Base-by-base conservation (phyloP, 352 stramenopile species). In the Phytophthora fragariae region DNA sequence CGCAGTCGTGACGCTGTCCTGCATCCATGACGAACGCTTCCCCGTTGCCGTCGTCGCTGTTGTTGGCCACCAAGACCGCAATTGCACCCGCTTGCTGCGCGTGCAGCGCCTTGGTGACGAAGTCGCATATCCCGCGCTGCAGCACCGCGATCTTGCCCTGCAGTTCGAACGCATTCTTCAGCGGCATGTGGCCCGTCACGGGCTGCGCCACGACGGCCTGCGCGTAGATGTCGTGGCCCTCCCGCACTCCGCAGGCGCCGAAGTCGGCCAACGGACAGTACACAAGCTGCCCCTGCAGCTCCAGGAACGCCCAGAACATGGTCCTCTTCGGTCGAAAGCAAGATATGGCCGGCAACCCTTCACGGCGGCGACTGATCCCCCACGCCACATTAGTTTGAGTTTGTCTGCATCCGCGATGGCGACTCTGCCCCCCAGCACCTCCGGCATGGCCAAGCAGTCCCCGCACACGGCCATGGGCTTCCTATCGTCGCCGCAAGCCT, bases 191-290 rank as follows among this genome's bases (percentile, higher is more conserved):
- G 0, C 65, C 87, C 0, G 84, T 89, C 62, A 92, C 76, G 1
- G 87, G 87, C 61, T 92, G 83, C 0, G 85, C 85, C 12, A 94
- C 72, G 31, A 90, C 76, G 0, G 79, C 84, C 19, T 81, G 75
- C 31, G 75, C 82, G 24, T 90, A 83, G 19, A 94, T 76, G 27
- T 90, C 73, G 11, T 75, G 64, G 47, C 87, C 82, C 62, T 90
- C 79, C 10, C 83, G 46, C 53, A 89, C 61, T 2, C 68, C 73
- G 21, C 55, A 57, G 2, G 76, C 74, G 8, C 86, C 83, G 56
- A 94, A 94, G 52, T 92, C 85, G 1, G 85, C 85, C 57, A 94
- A 73, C 24, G 85, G 85, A 37, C 87, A 92, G 73, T 92, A 92
- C 60, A 77, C 78, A 17, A 90, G 72, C 60, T 85, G 58, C 1